Conservation (phyloP, 148 eudicot genomes). For the Rhododendron molle region DNA sequence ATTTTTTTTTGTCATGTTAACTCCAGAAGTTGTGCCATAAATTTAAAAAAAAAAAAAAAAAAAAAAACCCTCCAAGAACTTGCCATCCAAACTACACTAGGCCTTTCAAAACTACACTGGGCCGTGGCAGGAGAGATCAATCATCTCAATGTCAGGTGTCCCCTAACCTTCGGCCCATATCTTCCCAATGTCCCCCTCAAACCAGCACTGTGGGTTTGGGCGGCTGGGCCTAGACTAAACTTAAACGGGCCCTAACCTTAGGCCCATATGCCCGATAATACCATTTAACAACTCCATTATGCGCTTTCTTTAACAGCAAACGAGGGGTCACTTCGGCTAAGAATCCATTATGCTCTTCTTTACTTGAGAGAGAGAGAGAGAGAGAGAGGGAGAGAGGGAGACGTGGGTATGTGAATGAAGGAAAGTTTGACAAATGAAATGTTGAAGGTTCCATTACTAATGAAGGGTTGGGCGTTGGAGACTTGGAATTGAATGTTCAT, state of each 20-base stretch:
- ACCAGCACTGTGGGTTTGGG: neutral
- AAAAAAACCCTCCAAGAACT: neutral
- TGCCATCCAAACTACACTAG: neutral
- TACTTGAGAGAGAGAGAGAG: too few species aligned
- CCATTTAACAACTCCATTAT: neutral
- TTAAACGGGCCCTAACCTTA: neutral
- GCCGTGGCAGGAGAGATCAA: neutral
- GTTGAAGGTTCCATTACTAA: too few species aligned
- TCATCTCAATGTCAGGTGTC: neutral
- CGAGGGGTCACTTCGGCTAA: neutral
- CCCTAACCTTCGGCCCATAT: neutral
- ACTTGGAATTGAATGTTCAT: too few species aligned
- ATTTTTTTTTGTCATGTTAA: neutral
- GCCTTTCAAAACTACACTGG: neutral
- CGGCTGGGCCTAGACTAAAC: neutral
- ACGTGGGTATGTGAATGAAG: too few species aligned
- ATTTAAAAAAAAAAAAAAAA: too few species aligned
- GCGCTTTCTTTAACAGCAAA: neutral
- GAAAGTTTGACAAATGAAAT: neutral
- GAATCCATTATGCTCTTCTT: too few species aligned
- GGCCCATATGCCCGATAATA: neutral
- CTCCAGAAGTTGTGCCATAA: neutral
- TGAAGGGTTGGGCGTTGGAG: too few species aligned
- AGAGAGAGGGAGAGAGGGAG: too few species aligned
- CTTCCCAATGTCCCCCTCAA: neutral